Base-by-base conservation (phyloP, 2,329 filamentous ascomycete genomes). In the Fusarium buxicola region DNA sequence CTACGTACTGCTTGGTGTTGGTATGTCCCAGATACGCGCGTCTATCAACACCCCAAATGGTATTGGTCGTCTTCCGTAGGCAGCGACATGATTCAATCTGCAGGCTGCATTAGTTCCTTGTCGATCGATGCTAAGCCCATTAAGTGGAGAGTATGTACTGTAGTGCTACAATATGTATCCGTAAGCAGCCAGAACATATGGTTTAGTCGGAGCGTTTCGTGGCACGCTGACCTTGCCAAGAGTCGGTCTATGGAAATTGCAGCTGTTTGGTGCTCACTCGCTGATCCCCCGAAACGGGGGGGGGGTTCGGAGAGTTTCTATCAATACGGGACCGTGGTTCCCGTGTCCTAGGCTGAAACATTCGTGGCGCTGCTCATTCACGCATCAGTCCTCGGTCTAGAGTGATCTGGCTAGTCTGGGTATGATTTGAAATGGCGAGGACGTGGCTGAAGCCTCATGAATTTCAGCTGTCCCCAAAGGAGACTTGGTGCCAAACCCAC, bases 61-160 rank as follows among this genome's bases (percentile, higher is more conserved):
- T 18, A 63, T 63, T 32, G 61, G 63, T 65, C 62, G 32, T 43
- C 62, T 59, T 40, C 46, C 48, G 35, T 27, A 65, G 61, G 62
- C 58, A 65, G 45, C 62, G 39, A 63, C 30, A 65, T 63, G 63
- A 65, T 48, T 47, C 48, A 56, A 65, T 58, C 52, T 51, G 38
- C 38, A 50, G 28, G 18, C 52, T 65, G 34, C 50, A 40, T 38
- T 53, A 58, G 46, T 41, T 32, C 32, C 38, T 30, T 34, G 35
- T 39, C 39, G 58, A 62, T 57, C 48, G 50, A 49, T 44, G 35
- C 56, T 60, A 53, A 60, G 56, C 58, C 56, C 25, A 28, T 36
- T 38, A 21, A 25, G 48, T 43, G 58, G 31, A 43, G 40, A 28
- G 18, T 32, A 13, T 43, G 28, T 43, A 18, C 25, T n/a, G n/a